These are phyloP conservation scores for Aspergillus proliferans DNA, from an alignment of 2,329 filamentous ascomycete species.

Conservation along the genomic window DNA sequence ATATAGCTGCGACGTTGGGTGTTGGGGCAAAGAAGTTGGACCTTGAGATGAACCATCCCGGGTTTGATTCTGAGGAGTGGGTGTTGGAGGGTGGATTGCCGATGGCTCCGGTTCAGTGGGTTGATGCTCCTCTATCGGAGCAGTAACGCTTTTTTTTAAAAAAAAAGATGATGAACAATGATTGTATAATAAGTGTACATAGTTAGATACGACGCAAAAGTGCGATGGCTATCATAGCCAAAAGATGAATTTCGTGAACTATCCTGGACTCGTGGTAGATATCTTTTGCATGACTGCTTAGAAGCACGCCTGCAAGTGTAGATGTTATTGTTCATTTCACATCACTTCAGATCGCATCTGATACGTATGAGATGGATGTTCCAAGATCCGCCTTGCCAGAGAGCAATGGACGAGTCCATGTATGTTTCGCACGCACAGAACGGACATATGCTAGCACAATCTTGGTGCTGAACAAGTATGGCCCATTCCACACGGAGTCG, in stretches of 20 bases:
- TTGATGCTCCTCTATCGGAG: constrained; percentile 7
- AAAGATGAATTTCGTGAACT: neutral
- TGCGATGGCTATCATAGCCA: neutral
- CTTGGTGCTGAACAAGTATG: neutral
- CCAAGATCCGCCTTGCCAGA: too few species aligned
- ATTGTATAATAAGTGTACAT: constrained; percentile 3
- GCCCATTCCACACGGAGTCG: neutral
- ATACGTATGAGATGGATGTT: too few species aligned
- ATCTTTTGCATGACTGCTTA: too few species aligned
- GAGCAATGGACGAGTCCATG: too few species aligned
- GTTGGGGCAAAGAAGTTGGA: constrained; percentile 28
- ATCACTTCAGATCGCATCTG: too few species aligned
- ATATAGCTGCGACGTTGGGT: constrained; percentile 44
- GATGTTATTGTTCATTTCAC: too few species aligned
- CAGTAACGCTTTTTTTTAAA: constrained; percentile 4
- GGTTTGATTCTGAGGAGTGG: constrained; percentile 17
- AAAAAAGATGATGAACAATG: neutral
- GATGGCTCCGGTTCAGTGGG: constrained; percentile 18
- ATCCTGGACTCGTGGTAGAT: too few species aligned
- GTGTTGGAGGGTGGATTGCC: constrained; percentile 25
- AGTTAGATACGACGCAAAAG: neutral
- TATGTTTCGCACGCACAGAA: too few species aligned
- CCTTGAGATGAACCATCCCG: constrained; percentile 6
- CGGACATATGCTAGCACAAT: too few species aligned
- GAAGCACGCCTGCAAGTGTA: too few species aligned